Evolutionary conservation across 306 rosid genomes (phyloP).

Genomic region (Pyrus betulifolia): DNA sequence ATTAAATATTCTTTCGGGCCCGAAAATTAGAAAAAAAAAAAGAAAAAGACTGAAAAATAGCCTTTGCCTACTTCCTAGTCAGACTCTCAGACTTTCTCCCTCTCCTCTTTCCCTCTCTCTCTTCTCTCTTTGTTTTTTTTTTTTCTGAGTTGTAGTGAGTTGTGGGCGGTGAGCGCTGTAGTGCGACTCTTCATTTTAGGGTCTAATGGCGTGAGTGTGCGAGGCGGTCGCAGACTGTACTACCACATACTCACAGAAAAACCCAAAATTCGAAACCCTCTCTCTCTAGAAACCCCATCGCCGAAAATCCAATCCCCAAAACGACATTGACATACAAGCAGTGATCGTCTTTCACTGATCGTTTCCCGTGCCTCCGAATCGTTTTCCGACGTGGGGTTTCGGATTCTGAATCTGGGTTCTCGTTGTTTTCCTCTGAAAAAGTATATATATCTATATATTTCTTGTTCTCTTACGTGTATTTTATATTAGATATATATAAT

Average conservation of each 20-base stretch:
- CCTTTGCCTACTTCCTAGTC: background rate
- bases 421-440: background rate
- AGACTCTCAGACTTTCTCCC: background rate
- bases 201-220: slow-evolving; percentile 25
- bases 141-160: slow-evolving; percentile 16
- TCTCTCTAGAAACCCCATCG: slow-evolving; percentile 9
- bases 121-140: background rate
- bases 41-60: background rate
- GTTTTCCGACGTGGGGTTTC: slow-evolving; percentile 14
- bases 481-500: background rate
- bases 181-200: slow-evolving; percentile 22
- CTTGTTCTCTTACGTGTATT: background rate
- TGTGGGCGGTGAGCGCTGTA: slow-evolving; percentile 10
- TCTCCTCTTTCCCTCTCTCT: background rate
- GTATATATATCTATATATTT: background rate
- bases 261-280: slow-evolving; percentile 2
- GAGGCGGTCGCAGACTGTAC: slow-evolving; percentile 24
- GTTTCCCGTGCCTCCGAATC: background rate
- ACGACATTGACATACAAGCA: background rate
- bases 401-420: slow-evolving; percentile 15
- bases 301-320: slow-evolving; percentile 1
- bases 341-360: background rate
- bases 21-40: background rate
- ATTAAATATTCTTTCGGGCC: background rate
- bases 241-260: background rate